Conservation (phyloP, 225 moss, liverwort and hornwort species). For the Physcomitrium patens region DNA sequence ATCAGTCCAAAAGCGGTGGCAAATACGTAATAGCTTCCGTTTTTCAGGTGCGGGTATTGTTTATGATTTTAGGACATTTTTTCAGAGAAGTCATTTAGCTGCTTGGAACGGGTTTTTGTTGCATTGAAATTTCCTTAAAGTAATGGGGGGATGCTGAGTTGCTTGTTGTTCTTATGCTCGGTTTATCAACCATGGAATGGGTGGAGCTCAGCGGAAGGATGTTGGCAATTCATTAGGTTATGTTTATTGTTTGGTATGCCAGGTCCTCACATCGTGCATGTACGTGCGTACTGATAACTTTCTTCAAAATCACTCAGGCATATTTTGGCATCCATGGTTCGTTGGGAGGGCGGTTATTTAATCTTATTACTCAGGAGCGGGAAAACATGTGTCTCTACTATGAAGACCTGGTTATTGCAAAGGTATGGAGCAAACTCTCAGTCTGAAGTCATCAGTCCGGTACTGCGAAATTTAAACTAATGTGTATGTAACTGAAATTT, state of each 20-base stretch:
- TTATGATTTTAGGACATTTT: neutral
- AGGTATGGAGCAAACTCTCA: conserved; percentile 52
- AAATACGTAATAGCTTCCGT: conserved; percentile 79
- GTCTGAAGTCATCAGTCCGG: neutral
- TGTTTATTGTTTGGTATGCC: neutral
- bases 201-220: neutral
- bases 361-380: conserved; percentile 76
- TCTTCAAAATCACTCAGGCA: conserved; percentile 45
- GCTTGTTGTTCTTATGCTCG: neutral
- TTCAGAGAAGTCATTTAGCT: neutral
- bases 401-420: conserved; percentile 93
- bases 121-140: neutral
- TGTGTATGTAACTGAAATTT: neutral
- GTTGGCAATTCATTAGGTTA: conserved; percentile 6
- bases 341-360: conserved; percentile 87
- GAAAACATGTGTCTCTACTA: conserved; percentile 75
- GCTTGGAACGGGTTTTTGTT: neutral
- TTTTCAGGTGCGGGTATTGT: conserved; percentile 66
- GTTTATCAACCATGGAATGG: neutral
- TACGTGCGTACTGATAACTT: neutral
- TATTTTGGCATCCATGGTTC: conserved; percentile 92
- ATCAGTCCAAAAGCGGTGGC: conserved; percentile 76
- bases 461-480: neutral
- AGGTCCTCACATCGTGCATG: neutral
- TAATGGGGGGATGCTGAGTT: neutral